phyloP scores from a whole-genome alignment of 1,139 yeast genomes.

The Geotrichum cucujoidarum region DNA sequence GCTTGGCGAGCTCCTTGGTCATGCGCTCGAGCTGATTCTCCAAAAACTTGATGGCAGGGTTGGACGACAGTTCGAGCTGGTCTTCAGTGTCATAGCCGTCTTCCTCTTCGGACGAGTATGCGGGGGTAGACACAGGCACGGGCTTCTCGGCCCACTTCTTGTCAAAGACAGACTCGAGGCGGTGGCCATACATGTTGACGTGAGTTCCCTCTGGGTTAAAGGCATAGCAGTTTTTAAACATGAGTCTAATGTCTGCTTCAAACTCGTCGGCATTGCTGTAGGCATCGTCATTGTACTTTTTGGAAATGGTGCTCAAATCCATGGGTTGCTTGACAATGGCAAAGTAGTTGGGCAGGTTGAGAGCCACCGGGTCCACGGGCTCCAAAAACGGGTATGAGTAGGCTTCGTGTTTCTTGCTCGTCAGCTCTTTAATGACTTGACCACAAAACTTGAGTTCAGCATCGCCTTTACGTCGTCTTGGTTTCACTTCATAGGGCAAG shows the following conservation, averaged over 20 bases:
- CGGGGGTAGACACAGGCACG: slow-evolving; percentile 60
- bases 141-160: slow-evolving; percentile 90
- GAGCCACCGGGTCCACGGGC: slow-evolving; percentile 94
- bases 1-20: slow-evolving; percentile 75
- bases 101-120: slow-evolving; percentile 37
- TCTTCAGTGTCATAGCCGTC: slow-evolving; percentile 50
- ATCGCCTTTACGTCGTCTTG: slow-evolving; percentile 85
- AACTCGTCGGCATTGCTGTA: slow-evolving; percentile 87
- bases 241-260: slow-evolving; percentile 73
- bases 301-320: slow-evolving; percentile 85
- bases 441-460: slow-evolving; percentile 85
- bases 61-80: slow-evolving; percentile 55
- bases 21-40: slow-evolving; percentile 82
- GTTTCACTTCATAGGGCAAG: slow-evolving; percentile 79
- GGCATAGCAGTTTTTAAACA: slow-evolving; percentile 80
- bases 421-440: slow-evolving; percentile 74
- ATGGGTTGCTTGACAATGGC: slow-evolving; percentile 86
- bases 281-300: slow-evolving; percentile 76
- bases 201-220: slow-evolving; percentile 96
- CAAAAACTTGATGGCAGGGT: slow-evolving; percentile 82
- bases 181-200: slow-evolving; percentile 91
- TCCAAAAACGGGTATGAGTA: slow-evolving; percentile 85
- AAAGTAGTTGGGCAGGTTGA: slow-evolving; percentile 83
- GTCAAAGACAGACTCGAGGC: slow-evolving; percentile 78
- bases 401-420: slow-evolving; percentile 74